These are phyloP conservation scores for Skeletonema potamos DNA, from an alignment of 108 stramenopile species.

Conservation along the genomic window DNA sequence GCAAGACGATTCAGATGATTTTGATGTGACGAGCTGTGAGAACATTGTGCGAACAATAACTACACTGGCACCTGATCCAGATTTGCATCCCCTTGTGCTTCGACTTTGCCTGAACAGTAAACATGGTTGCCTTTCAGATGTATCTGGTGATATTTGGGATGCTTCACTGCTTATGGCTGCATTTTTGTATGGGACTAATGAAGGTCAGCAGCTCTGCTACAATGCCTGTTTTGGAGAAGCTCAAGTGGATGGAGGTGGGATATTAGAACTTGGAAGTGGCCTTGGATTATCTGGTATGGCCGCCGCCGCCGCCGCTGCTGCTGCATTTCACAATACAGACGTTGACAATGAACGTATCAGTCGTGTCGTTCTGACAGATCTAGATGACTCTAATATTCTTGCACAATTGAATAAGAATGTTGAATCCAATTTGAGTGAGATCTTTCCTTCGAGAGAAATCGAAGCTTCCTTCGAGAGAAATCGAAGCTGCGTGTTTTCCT, in stretches of 20 bases:
- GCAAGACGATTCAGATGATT: background rate
- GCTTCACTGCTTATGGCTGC: slow-evolving; percentile 16
- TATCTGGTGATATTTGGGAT: slow-evolving; percentile 27
- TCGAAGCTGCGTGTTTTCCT: too few species aligned
- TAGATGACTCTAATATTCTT: slow-evolving; percentile 16
- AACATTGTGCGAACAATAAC: background rate
- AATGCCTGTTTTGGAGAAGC: background rate
- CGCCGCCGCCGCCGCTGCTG: slow-evolving; percentile 17
- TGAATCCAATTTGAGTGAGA: slow-evolving; percentile 1
- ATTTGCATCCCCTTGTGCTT: background rate
- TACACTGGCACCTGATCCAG: background rate
- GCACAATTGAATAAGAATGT: slow-evolving; percentile 21
- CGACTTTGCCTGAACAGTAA: slow-evolving; percentile 8
- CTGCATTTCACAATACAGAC: background rate
- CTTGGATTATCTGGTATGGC: slow-evolving; percentile 28
- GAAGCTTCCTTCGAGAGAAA: too few species aligned
- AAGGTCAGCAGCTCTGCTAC: slow-evolving; percentile 19
- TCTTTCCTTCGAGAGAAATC: too few species aligned
- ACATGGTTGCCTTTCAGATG: slow-evolving; percentile 25
- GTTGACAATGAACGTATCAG: background rate
- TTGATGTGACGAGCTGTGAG: background rate
- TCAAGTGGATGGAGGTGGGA: slow-evolving; percentile 7
- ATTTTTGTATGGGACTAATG: slow-evolving; percentile 28
- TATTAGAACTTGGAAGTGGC: slow-evolving; percentile 38
- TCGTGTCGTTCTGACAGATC: slow-evolving; percentile 25